Evolutionary conservation across 768 basidiomycete genomes (phyloP).

Genomic region (Leccinum fibrillosum): DNA sequence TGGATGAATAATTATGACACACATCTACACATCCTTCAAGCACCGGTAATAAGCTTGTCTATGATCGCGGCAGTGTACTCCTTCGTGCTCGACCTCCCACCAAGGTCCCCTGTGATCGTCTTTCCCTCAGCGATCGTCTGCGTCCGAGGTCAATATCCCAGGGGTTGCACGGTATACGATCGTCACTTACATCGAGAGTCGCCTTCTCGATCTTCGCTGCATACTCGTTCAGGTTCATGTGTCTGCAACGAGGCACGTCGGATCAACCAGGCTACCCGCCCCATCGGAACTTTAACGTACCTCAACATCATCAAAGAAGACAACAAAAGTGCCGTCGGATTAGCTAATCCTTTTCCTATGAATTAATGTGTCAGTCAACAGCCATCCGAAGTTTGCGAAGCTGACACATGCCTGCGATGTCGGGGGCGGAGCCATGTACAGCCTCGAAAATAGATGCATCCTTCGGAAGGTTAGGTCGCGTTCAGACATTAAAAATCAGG

Average conservation of each 20-base stretch:
- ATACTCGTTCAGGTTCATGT: conserved; percentile 85
- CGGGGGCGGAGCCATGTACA: conserved; percentile 99
- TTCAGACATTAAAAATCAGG: conserved; percentile 3
- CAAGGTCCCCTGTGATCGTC: conserved; percentile 91
- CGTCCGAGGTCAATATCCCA: conserved; percentile 5
- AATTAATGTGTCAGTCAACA: conserved; percentile 3
- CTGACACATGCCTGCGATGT: conserved; percentile 76
- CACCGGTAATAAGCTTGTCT: conserved; percentile 47
- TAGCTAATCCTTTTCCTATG: conserved; percentile 85
- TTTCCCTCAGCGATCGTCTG: conserved; percentile 98
- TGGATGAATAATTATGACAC: conserved; percentile 6
- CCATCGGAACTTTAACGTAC: conserved; percentile 40
- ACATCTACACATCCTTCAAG: conserved; percentile 22
- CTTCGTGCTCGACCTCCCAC: conserved; percentile 85
- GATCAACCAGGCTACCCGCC: conserved; percentile 16
- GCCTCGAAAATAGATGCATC: conserved; percentile 99
- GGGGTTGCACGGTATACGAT: not conserved
- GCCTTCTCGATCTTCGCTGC: conserved; percentile 92
- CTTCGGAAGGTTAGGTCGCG: conserved; percentile 37
- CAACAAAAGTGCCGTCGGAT: conserved; percentile 97
- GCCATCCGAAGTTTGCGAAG: not conserved
- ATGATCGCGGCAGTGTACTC: conserved; percentile 92
- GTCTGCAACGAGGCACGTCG: conserved; percentile 46
- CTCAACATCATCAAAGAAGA: conserved; percentile 98
- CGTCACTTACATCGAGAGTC: conserved; percentile 69